Evolutionary conservation across 192 early-diverging fungal genomes (phyloP).

Genomic region (Mortierella hygrophila): DNA sequence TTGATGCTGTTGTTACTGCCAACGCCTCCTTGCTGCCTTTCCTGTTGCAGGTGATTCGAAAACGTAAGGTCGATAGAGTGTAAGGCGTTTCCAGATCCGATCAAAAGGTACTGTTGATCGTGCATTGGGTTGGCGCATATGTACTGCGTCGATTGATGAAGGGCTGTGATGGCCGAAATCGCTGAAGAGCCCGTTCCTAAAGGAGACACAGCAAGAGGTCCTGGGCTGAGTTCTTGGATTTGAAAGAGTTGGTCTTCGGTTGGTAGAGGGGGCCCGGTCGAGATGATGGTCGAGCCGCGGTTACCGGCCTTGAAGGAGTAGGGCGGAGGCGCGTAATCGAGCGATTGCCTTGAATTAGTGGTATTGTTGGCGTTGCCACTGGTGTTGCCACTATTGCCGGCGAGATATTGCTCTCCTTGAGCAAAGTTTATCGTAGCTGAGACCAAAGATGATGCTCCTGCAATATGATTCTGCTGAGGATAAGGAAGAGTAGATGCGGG

Average conservation of each 20-base stretch:
- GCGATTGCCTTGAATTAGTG: background rate
- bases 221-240: conserved; percentile 30
- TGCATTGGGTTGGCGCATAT: conserved; percentile 53
- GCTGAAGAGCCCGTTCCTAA: background rate
- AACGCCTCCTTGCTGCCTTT: background rate
- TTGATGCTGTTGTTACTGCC: background rate
- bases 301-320: conserved; percentile 17
- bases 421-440: background rate
- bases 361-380: background rate
- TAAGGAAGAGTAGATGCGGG: too few species aligned
- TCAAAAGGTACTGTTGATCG: conserved; percentile 51
- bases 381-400: background rate
- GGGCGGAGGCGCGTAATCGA: conserved; percentile 31
- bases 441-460: background rate
- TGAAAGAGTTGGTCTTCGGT: conserved; percentile 47
- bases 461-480: background rate
- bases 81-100: conserved; percentile 36
- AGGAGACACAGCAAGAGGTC: background rate
- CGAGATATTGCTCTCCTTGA: background rate
- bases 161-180: background rate
- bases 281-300: conserved; percentile 16
- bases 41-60: conserved; percentile 23
- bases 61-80: conserved; percentile 52
- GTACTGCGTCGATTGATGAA: conserved; percentile 11
- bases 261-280: conserved; percentile 2